Percentiles rank a stretch among this genome's conserved stretches.
Conservation (phyloP, 1,284 basidiomycete species). For the Sphaerobolus stellatus region DNA sequence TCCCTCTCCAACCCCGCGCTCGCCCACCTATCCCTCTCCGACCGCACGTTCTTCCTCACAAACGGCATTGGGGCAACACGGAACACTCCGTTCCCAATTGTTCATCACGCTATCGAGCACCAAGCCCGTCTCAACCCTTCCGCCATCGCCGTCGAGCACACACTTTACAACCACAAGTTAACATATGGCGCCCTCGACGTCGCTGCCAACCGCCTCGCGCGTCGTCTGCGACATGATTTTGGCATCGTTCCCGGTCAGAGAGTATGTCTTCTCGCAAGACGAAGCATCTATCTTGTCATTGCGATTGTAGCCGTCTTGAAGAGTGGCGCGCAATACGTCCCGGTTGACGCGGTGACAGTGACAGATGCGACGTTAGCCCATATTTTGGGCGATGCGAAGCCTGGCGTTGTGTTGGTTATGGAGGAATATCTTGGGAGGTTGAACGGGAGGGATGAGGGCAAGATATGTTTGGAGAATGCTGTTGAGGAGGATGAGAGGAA, state of each 20-base stretch:
- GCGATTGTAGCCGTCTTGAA: conserved; percentile 20
- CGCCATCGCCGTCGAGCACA: conserved; percentile 20
- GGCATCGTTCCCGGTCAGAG: conserved; percentile 17
- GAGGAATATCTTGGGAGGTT: conserved; percentile 47
- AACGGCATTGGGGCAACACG: conserved; percentile 14
- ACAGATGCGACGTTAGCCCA: conserved; percentile 20
- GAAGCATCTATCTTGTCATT: conserved; percentile 19
- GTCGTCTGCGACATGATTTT: conserved; percentile 8
- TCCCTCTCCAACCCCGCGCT: conserved; percentile 1
- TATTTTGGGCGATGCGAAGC: conserved; percentile 19
- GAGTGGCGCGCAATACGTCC: conserved; percentile 17
- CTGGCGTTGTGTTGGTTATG: conserved; percentile 45
- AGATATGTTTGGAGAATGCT: conserved; percentile 41
- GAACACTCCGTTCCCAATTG: conserved; percentile 13
- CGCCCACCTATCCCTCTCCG: conserved; percentile 12
- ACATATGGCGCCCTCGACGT: conserved; percentile 45
- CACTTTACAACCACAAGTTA: conserved; percentile 15
- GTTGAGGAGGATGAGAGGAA: conserved; percentile 25
- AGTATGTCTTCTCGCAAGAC: conserved; percentile 19
- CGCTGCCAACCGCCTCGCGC: conserved; percentile 48
- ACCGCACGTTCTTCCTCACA: conserved; percentile 14
- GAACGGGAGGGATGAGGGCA: conserved; percentile 6
- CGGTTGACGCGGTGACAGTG: conserved; percentile 19
- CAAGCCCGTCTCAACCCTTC: conserved; percentile 16
- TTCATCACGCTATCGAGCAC: conserved; percentile 21